Evolutionary conservation across 1,139 yeast genomes (phyloP).

Genomic region (Debaryomycetaceae sp.): DNA sequence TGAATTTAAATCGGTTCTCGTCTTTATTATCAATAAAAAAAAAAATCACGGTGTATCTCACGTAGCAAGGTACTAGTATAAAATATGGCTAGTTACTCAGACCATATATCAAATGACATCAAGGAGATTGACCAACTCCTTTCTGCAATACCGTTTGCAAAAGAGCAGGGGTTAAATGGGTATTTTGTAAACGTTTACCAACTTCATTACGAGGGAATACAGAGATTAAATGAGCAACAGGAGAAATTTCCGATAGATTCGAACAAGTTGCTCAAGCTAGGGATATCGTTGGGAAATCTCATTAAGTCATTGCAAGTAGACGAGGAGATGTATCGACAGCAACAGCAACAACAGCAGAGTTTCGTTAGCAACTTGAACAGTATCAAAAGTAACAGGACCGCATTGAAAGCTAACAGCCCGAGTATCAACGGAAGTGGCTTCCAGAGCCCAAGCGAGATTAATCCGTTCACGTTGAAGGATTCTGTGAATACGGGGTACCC

Average conservation of each 20-base stretch:
- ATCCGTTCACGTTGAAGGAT: constrained; percentile 10
- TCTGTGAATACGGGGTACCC: constrained; percentile 9
- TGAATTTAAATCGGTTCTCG: background rate
- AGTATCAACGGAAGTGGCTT: constrained; percentile 9
- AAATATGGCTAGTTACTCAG: constrained; percentile 5
- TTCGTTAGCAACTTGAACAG: constrained; percentile 12
- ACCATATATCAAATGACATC: constrained; percentile 23
- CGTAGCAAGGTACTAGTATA: background rate
- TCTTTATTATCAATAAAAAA: no score
- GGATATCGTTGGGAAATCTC: constrained; percentile 44
- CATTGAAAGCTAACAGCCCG: background rate
- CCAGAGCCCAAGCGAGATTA: constrained; percentile 5
- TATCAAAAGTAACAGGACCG: constrained; percentile 6
- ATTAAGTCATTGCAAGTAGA: constrained; percentile 36
- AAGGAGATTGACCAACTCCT: constrained; percentile 27
- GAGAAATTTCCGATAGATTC: constrained; percentile 35
- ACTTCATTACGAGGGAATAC: constrained; percentile 26
- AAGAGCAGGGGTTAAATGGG: constrained; percentile 11
- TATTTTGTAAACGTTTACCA: constrained; percentile 33
- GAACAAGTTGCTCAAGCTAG: constrained; percentile 38
- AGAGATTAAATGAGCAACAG: constrained; percentile 18
- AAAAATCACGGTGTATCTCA: no score
- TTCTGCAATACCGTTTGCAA: constrained; percentile 33
- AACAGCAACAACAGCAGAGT: constrained; percentile 18
- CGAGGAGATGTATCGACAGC: constrained; percentile 28